These are phyloP conservation scores for Lolium rigidum DNA, from an alignment of 176 grass and related monocot species.

Conservation along the genomic window DNA sequence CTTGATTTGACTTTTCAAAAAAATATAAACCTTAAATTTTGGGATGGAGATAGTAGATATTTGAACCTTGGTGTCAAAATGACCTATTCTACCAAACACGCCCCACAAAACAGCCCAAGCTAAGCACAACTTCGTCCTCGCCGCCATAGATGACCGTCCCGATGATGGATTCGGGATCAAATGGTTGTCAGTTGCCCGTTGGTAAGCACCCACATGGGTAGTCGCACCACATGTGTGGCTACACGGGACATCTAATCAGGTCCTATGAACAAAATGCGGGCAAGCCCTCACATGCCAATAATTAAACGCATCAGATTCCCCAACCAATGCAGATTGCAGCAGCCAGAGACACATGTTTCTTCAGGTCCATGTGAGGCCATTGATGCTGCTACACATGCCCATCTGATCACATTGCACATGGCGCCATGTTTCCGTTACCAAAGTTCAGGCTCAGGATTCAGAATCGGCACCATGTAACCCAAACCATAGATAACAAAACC, in stretches of 20 bases:
- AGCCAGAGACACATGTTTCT: neutral
- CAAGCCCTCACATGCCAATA: neutral
- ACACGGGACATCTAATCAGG: neutral
- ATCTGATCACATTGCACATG: constrained; percentile 36
- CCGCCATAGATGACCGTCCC: too few species aligned
- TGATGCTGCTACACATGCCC: constrained; percentile 9
- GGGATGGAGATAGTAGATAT: too few species aligned
- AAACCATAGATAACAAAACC: neutral
- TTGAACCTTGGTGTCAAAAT: too few species aligned
- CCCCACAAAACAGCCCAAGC: too few species aligned
- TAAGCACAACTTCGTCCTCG: too few species aligned
- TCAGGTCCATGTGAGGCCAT: constrained; percentile 33
- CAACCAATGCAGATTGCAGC: constrained; percentile 6
- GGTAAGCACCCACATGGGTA: too few species aligned
- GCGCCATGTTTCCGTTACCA: neutral
- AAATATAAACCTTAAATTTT: too few species aligned
- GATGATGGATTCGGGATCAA: too few species aligned
- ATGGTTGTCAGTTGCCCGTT: too few species aligned
- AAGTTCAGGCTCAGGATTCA: neutral
- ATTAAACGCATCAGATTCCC: constrained; percentile 5
- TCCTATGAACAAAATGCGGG: neutral
- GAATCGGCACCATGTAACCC: neutral
- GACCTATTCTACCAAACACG: too few species aligned
- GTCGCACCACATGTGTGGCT: too few species aligned
- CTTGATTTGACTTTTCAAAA: too few species aligned